Conservation (phyloP, 2,329 filamentous ascomycete genomes). For the Xylaria sp. region DNA sequence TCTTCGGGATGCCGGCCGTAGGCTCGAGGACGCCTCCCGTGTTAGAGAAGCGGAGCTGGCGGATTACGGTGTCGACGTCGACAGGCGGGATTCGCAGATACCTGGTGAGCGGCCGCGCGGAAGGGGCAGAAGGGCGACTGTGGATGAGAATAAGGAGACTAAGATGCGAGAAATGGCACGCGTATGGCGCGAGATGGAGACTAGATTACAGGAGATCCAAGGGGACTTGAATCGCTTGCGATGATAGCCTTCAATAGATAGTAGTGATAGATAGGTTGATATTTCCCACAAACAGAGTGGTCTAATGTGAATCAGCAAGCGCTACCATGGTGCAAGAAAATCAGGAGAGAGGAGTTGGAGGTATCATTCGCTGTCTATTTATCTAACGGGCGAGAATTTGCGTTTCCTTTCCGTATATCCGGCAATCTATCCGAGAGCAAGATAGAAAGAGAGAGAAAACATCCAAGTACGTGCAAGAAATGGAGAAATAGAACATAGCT, state of each 20-base stretch:
- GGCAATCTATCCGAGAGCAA: constrained; percentile 20
- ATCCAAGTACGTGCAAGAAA: constrained; percentile 5
- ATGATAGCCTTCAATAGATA: constrained; percentile 16
- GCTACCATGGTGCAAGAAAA: not conserved
- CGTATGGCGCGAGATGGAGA: constrained; percentile 62
- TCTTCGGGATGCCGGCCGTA: constrained; percentile 59
- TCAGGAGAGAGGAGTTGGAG: constrained; percentile 6
- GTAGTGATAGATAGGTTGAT: not conserved
- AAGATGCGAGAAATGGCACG: constrained; percentile 65
- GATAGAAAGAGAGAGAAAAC: constrained; percentile 5
- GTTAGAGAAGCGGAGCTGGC: constrained; percentile 57
- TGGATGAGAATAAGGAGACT: constrained; percentile 56
- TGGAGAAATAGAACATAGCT: not conserved
- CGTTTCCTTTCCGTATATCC: not conserved
- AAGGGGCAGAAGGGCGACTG: constrained; percentile 24
- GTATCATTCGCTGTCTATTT: constrained; percentile 32
- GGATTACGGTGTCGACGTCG: constrained; percentile 61
- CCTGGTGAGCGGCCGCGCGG: constrained; percentile 41
- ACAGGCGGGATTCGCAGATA: constrained; percentile 52
- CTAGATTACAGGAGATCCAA: constrained; percentile 61
- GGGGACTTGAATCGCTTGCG: constrained; percentile 57
- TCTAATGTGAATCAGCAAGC: not conserved
- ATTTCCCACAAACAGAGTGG: too few species aligned
- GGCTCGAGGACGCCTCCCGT: constrained; percentile 58
- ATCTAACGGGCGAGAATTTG: constrained; percentile 15